Base-by-base conservation (phyloP, 2,329 filamentous ascomycete species). In the Biscogniauxia mediterranea region DNA sequence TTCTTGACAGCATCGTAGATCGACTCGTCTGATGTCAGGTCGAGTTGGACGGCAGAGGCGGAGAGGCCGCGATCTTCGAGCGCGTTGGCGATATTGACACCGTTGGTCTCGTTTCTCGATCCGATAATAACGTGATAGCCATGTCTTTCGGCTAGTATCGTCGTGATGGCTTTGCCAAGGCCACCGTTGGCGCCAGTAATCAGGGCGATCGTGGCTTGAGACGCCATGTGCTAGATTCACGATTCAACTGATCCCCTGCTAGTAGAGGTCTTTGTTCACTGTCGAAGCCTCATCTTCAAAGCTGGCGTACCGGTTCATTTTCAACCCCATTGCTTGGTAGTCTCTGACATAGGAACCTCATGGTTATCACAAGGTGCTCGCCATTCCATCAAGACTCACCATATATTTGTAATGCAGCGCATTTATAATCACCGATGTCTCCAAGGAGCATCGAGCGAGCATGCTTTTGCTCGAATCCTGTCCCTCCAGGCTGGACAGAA, bases 21-120 rank as follows among this genome's bases (percentile, higher is more conserved):
- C 0, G 75, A 76, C 0, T 61, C 57, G 1, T 72, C 61, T 0
- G 71, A 74, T 0, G 46, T 15, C 1, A 64, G 20, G 52, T 62
- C 62, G 2, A 64, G 60, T 11, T 64, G 60, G 50, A 62, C 57
- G 38, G 55, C 26, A 19, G 57, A 52, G 1, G 58, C 62, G 4
- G 17, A 13, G n/a, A 50, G 49, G n/a, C 60, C 60, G 11, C 21
- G 25, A 11, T 49, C 53, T 13, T 5, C 11, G 2, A 62, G 57
- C 2, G 5, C n/a, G 13, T 23, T 28, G 5, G 58, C 60, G 5
- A 61, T 53, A 8, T 19, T 49, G 6, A 17, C 8, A 13, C 60
- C 62, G n/a, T 57, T 53, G 8, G 23, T 23, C 6, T 54, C 26
- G 46, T 62, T 57, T 20, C 60, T 52, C 17, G 60, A 50, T 4